These are phyloP conservation scores for Maudiozyma serrabonitensis DNA, from an alignment of 805 yeast genomes.

Conservation along the genomic window DNA sequence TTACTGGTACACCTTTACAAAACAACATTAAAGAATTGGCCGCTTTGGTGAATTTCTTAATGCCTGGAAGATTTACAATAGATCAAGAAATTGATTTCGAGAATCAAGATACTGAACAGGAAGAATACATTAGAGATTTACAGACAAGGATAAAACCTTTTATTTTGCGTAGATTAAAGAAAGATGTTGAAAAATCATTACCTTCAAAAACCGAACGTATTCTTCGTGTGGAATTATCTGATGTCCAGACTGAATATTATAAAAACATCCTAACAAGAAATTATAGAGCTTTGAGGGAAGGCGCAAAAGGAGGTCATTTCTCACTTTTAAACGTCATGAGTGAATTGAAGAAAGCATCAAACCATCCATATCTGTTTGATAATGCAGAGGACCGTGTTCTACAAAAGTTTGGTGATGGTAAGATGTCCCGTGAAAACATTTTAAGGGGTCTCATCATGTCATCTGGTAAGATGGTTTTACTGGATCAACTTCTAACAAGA, in stretches of 20 bases:
- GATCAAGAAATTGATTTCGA: slow-evolving; percentile 95
- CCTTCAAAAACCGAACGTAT: slow-evolving; percentile 96
- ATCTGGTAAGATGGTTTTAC: slow-evolving; percentile 93
- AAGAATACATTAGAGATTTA: slow-evolving; percentile 73
- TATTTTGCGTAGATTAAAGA: slow-evolving; percentile 84
- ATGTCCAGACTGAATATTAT: slow-evolving; percentile 89
- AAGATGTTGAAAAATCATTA: slow-evolving; percentile 93
- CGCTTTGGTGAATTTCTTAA: slow-evolving; percentile 85
- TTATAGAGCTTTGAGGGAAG: slow-evolving; percentile 83
- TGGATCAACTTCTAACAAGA: slow-evolving; percentile 80
- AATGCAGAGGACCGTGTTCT: slow-evolving; percentile 81
- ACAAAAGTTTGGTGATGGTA: slow-evolving; percentile 49
- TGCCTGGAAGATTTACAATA: slow-evolving; percentile 88
- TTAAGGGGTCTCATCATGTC: slow-evolving; percentile 92
- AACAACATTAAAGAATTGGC: slow-evolving; percentile 92
- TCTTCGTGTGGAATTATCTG: slow-evolving; percentile 88
- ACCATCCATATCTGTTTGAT: slow-evolving; percentile 93
- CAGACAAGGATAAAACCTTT: slow-evolving; percentile 84
- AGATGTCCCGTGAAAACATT: slow-evolving; percentile 62
- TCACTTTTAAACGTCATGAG: slow-evolving; percentile 87
- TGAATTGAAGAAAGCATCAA: slow-evolving; percentile 92
- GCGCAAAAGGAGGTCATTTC: slow-evolving; percentile 66
- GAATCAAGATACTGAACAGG: slow-evolving; percentile 78
- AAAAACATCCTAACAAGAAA: slow-evolving; percentile 88
- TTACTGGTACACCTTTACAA: slow-evolving; percentile 97